A percentile compares a stretch with the other conserved stretches of the same genome.
Conservation (phyloP, 2,329 filamentous ascomycete species). For the Penicillium sp. region DNA sequence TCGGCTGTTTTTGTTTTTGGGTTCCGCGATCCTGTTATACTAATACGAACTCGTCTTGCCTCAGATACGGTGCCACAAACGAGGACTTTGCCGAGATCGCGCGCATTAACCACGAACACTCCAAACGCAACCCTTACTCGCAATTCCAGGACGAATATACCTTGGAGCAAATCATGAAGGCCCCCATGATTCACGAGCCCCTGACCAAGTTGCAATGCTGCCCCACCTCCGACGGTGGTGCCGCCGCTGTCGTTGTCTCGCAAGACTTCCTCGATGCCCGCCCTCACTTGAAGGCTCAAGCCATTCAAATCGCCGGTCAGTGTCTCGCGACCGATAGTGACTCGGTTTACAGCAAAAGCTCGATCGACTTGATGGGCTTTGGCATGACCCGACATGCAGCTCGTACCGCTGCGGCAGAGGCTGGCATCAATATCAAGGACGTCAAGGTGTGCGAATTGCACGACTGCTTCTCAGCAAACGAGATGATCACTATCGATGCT, state of each 20-base stretch:
- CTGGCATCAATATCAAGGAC: constrained; percentile 58
- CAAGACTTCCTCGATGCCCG: constrained; percentile 80
- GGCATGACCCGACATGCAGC: constrained; percentile 74
- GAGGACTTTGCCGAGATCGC: constrained; percentile 94
- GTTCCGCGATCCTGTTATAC: not conserved
- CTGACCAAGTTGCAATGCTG: constrained; percentile 98
- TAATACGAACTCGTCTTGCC: not conserved
- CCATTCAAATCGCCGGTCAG: constrained; percentile 85
- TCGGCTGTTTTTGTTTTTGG: not conserved
- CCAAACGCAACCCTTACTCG: constrained; percentile 89
- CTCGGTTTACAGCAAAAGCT: constrained; percentile 66
- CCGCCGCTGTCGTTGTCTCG: constrained; percentile 81
- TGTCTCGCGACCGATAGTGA: constrained; percentile 78
- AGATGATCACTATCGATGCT: constrained; percentile 85
- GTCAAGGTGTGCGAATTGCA: constrained; percentile 86
- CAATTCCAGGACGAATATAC: constrained; percentile 93
- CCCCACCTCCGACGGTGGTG: constrained; percentile 87
- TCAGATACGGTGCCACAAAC: constrained; percentile 69
- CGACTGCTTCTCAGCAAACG: constrained; percentile 94
- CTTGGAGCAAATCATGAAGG: constrained; percentile 69
- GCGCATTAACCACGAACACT: constrained; percentile 88
- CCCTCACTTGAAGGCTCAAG: constrained; percentile 73
- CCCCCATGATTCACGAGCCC: constrained; percentile 74
- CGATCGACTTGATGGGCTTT: constrained; percentile 86
- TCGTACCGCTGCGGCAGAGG: constrained; percentile 63